phyloP scores from a whole-genome alignment of 345 rosid genomes.

The Citrus glauca region DNA sequence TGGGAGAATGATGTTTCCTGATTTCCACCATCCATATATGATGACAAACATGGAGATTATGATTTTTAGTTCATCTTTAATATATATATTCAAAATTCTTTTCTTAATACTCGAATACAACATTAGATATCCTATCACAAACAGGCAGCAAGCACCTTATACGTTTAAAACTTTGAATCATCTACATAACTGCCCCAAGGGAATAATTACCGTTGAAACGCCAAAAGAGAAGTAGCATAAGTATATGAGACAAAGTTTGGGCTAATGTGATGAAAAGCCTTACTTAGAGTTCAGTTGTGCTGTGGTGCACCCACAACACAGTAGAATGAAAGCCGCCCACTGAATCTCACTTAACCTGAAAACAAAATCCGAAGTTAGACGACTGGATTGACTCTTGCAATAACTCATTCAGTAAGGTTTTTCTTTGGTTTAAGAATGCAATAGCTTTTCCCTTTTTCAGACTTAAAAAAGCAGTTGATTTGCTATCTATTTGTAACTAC shows the following conservation, averaged over 20 bases:
- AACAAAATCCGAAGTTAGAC: neutral
- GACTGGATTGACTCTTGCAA: neutral
- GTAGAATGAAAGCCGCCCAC: constrained; percentile 90
- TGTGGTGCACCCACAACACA: constrained; percentile 97
- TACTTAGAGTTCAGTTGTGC: constrained; percentile 92
- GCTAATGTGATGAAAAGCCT: constrained; percentile 23
- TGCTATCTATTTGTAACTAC: neutral
- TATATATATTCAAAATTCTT: neutral
- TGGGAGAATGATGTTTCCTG: neutral
- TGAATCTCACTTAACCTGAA: constrained; percentile 92
- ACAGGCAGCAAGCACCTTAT: neutral
- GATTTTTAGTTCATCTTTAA: neutral
- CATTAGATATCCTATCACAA: neutral
- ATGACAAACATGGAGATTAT: neutral
- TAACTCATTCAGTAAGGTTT: neutral
- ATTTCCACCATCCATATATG: neutral
- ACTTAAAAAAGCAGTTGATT: neutral
- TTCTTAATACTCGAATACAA: neutral
- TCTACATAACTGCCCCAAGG: neutral
- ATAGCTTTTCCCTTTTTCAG: constrained; percentile 7
- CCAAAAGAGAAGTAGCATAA: neutral
- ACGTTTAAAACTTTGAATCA: neutral
- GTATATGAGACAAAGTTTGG: neutral
- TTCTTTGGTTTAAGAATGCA: constrained; percentile 7
- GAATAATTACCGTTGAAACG: neutral